These are phyloP conservation scores for Lactarius hatsudake DNA, from an alignment of 768 basidiomycete species.

Conservation along the genomic window DNA sequence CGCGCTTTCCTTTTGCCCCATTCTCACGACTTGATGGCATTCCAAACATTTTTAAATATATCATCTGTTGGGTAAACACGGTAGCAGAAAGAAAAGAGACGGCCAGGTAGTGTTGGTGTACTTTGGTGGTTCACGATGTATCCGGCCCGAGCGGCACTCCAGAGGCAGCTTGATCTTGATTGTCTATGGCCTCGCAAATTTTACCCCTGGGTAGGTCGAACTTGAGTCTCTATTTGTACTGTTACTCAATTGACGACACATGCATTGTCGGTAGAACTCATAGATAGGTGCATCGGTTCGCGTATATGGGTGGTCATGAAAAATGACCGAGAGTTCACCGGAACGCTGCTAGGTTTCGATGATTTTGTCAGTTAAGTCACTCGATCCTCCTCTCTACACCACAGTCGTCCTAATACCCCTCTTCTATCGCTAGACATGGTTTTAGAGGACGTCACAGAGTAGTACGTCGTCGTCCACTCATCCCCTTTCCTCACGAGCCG, in stretches of 20 bases:
- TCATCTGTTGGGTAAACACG: slow-evolving; percentile 20
- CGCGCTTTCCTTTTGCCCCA: slow-evolving; percentile 10
- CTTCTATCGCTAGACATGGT: slow-evolving; percentile 67
- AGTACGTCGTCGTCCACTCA: slow-evolving; percentile 50
- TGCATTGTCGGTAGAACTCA: slow-evolving; percentile 61
- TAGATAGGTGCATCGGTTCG: slow-evolving; percentile 96
- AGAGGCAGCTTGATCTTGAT: slow-evolving; percentile 11
- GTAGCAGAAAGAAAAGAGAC: slow-evolving; percentile 13
- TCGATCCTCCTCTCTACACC: background rate
- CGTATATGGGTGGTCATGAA: slow-evolving; percentile 99
- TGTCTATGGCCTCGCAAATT: slow-evolving; percentile 84
- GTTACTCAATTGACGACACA: background rate
- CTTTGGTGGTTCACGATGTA: too few relatives aligned
- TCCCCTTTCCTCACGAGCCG: background rate
- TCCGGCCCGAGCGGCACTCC: slow-evolving; percentile 9
- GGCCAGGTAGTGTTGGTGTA: slow-evolving; percentile 19
- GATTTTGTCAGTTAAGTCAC: slow-evolving; percentile 94
- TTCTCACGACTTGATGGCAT: slow-evolving; percentile 22
- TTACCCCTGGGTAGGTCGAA: slow-evolving; percentile 72
- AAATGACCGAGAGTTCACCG: slow-evolving; percentile 93
- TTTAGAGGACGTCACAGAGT: slow-evolving; percentile 94
- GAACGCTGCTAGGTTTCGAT: slow-evolving; percentile 92
- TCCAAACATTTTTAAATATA: slow-evolving; percentile 27
- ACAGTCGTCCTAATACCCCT: background rate
- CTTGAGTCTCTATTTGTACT: background rate